phyloP scores from a whole-genome alignment of 2,329 filamentous ascomycete genomes.

The Akanthomyces muscarius region DNA sequence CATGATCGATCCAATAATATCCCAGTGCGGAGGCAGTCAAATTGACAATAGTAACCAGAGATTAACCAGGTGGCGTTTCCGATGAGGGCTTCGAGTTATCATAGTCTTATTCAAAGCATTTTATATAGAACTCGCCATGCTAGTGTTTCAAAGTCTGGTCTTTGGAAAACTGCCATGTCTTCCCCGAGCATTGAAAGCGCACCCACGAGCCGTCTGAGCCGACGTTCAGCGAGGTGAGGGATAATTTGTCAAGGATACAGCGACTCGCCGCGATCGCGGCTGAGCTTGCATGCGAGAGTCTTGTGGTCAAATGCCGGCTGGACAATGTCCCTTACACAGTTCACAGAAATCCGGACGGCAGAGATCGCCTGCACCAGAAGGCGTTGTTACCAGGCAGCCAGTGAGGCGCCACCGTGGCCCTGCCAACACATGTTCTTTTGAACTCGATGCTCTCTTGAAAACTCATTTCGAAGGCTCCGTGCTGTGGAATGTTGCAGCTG shows the following conservation, averaged over 20 bases:
- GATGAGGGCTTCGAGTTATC: background rate
- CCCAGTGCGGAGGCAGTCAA: constrained; percentile 20
- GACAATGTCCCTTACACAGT: constrained; percentile 18
- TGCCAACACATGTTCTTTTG: background rate
- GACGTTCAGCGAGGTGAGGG: constrained; percentile 24
- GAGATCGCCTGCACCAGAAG: constrained; percentile 27
- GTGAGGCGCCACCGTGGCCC: constrained; percentile 16
- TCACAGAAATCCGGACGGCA: constrained; percentile 19
- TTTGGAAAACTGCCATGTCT: constrained; percentile 23
- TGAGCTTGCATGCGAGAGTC: constrained; percentile 20
- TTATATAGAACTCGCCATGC: constrained; percentile 18
- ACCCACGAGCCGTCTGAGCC: constrained; percentile 17
- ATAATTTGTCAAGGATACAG: constrained; percentile 17
- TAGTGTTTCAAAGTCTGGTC: constrained; percentile 19
- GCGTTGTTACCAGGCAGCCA: constrained; percentile 22
- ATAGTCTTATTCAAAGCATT: background rate
- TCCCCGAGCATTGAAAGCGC: constrained; percentile 21
- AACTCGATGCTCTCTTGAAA: background rate
- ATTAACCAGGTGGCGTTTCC: constrained; percentile 19
- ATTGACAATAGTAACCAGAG: constrained; percentile 25
- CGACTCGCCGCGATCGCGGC: background rate
- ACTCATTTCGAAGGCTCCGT: background rate
- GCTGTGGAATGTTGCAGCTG: no score
- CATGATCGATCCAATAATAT: constrained; percentile 19
- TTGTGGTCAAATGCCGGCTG: constrained; percentile 25